Conservation (phyloP, 2,329 filamentous ascomycete genomes). For the Fusarium burgessii region DNA sequence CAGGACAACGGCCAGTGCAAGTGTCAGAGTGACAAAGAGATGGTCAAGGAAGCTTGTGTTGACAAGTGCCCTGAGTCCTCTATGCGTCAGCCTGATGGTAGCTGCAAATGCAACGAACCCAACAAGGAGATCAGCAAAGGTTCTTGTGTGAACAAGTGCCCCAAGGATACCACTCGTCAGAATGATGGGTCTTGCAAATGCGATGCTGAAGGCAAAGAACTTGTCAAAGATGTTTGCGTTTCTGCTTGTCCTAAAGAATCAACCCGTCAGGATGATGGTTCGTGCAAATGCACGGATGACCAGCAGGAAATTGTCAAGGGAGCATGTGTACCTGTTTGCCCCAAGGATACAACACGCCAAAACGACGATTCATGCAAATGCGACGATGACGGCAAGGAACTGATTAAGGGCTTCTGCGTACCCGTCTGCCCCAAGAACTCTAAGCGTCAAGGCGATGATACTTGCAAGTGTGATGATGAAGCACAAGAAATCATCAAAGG, state of each 20-base stretch:
- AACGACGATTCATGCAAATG: neutral
- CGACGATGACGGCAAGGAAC: neutral
- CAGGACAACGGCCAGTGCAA: neutral
- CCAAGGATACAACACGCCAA: neutral
- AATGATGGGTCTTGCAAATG: neutral
- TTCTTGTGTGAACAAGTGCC: too few species aligned
- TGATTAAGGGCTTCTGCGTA: neutral
- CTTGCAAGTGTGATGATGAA: neutral
- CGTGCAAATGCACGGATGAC: neutral
- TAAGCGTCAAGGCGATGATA: neutral
- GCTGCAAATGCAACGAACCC: too few species aligned
- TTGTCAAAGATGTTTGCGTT: neutral
- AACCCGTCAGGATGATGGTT: fast-evolving
- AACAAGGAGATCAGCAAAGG: too few species aligned
- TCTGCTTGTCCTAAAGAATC: neutral
- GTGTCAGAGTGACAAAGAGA: neutral
- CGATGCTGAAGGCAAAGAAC: fast-evolving
- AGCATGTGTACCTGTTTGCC: fast-evolving
- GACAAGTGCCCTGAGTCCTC: neutral
- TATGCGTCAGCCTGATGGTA: too few species aligned
- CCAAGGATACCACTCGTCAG: neutral
- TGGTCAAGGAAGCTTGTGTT: neutral
- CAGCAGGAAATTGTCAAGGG: neutral
- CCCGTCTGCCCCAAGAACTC: neutral
- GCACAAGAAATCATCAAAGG: neutral